Base-by-base conservation (phyloP, 208 protist genomes). In the Acanthamoeba triangularis region DNA sequence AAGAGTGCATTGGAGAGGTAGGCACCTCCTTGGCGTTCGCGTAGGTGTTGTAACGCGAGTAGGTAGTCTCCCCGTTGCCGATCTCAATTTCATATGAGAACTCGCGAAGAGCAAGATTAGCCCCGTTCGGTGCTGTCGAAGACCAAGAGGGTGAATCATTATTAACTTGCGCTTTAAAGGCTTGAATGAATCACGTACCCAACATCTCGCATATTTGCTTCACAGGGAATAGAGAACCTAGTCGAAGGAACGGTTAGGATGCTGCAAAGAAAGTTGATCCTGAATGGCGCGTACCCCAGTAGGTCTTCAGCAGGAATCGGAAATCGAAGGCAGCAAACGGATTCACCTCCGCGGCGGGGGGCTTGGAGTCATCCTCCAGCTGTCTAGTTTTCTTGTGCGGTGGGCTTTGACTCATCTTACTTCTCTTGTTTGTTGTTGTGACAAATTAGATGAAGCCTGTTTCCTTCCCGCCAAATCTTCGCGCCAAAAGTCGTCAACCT, bases 51-150 rank as follows among this genome's bases (percentile, higher is more conserved):
- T 93, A 93, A 7, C 88, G 88, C 61, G 54, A 78, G n/a, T 93
- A 93, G 33, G 88, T 93, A 0, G 88, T 93, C 23, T 78, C 61
- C 18, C 88, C 88, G 18, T 30, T 33, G 41, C 44, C 61, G 13
- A 93, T 52, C 23, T 93, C 88, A 14, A 93, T 93, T n/a, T 93
- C 88, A 25, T 78, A 93, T 0, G 88, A 93, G 49, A 93, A 93
- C 65, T 93, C 88, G 20, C 88, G 49, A 13, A 90, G 82, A n/a
- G 82, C 82, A 8, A 90, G 49, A 33, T 65, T 90, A 3, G 74
- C 74, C 41, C 74, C 74, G 7, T 52, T 52, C 5, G 74, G 74
- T n/a, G 74, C 74, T 82, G 74, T 6, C 16, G 16, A 78, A 10
- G 37, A 3, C 0, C 14, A 11, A 18, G 10, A n/a, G 11, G 25